These are phyloP conservation scores for Saraca asoca DNA, from an alignment of 331 rosid genomes.

Conservation along the genomic window DNA sequence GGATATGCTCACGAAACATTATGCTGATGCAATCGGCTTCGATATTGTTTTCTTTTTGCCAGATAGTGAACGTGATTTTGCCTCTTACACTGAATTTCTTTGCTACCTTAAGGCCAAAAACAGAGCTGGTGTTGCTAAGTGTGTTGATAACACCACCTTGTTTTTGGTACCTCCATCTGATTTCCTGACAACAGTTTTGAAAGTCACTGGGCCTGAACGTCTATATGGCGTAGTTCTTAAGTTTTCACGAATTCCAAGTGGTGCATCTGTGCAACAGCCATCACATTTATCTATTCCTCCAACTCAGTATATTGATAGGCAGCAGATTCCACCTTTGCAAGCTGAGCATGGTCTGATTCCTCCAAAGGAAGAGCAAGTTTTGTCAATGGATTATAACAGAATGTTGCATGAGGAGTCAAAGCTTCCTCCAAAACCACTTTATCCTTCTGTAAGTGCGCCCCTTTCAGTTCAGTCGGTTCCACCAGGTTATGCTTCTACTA, in stretches of 20 bases:
- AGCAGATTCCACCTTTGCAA: conserved; percentile 55
- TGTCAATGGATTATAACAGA: conserved; percentile 59
- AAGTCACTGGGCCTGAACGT: conserved; percentile 89
- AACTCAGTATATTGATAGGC: conserved; percentile 63
- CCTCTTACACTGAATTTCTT: conserved; percentile 90
- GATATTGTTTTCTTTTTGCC: conserved; percentile 93
- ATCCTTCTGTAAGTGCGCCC: conserved; percentile 50
- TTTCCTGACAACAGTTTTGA: conserved; percentile 74
- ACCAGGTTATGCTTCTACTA: conserved; percentile 51
- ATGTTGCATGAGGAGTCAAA: conserved; percentile 60
- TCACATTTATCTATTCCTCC: conserved; percentile 53
- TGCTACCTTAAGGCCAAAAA: conserved; percentile 76
- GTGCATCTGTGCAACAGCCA: conserved; percentile 53
- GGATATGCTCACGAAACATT: conserved; percentile 83
- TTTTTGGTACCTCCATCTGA: conserved; percentile 96
- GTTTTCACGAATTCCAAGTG: conserved; percentile 62
- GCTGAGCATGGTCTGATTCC: conserved; percentile 55
- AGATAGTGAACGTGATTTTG: conserved; percentile 91
- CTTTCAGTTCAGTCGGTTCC: conserved; percentile 53
- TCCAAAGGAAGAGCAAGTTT: conserved; percentile 57
- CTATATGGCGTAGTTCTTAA: conserved; percentile 90
- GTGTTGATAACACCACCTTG: conserved; percentile 76
- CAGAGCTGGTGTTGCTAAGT: conserved; percentile 97
- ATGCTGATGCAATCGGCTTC: conserved; percentile 85
- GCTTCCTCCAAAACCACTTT: conserved; percentile 52